Percentiles rank a stretch among this genome's conserved stretches.
phyloP scores from a whole-genome alignment of 2,329 filamentous ascomycete genomes.

The Capronia epimyces region DNA sequence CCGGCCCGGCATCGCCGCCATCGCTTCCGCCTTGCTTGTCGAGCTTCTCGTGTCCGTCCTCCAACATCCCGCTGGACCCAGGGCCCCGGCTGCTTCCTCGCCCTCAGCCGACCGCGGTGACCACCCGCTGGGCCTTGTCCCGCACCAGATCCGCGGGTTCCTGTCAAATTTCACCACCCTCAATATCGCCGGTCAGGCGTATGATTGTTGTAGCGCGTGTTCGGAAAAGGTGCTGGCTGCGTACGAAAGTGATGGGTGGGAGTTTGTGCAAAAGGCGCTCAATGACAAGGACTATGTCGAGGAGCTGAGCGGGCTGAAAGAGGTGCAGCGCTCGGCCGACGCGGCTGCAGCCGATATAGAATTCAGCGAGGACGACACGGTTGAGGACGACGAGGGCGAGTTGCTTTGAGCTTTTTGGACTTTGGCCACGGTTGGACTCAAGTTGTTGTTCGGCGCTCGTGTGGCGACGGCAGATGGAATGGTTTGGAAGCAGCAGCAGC shows the following conservation, averaged over 20 bases:
- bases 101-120: slow-evolving; percentile 34
- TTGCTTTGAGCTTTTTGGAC: slow-evolving; percentile 21
- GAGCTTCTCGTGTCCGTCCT: slow-evolving; percentile 82
- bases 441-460: too few relatives aligned
- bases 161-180: slow-evolving; percentile 56
- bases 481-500: not conserved
- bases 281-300: slow-evolving; percentile 60
- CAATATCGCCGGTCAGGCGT: slow-evolving; percentile 52
- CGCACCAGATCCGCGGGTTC: slow-evolving; percentile 60
- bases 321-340: slow-evolving; percentile 47
- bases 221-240: slow-evolving; percentile 50
- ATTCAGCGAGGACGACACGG: slow-evolving; percentile 40
- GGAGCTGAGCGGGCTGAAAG: slow-evolving; percentile 56
- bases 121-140: slow-evolving; percentile 50
- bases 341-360: slow-evolving; percentile 42
- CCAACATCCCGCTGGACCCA: slow-evolving; percentile 64
- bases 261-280: slow-evolving; percentile 55
- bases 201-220: slow-evolving; percentile 59
- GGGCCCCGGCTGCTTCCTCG: slow-evolving; percentile 36
- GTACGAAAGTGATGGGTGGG: slow-evolving; percentile 54
- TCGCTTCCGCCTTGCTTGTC: slow-evolving; percentile 84
- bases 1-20: slow-evolving; percentile 82
- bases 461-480: not conserved
- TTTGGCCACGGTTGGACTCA: not conserved
- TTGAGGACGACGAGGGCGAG: slow-evolving; percentile 35